Conservation (phyloP, 202 grass and related monocot species). For the Dendrocalamus latiflorus region DNA sequence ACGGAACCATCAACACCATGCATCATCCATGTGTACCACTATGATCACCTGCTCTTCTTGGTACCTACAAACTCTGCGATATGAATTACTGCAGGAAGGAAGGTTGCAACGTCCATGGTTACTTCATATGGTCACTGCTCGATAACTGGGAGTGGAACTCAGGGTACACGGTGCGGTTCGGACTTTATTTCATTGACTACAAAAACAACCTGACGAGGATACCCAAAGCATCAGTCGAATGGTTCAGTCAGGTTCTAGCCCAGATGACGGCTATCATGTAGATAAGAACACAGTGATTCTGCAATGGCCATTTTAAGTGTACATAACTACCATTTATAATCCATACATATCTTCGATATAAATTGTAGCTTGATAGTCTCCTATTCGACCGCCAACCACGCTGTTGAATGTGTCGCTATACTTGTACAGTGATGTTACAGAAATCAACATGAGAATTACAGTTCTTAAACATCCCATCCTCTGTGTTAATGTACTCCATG, state of each 20-base stretch:
- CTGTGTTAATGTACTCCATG: neutral
- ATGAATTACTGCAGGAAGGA: slow-evolving; percentile 53
- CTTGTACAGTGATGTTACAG: neutral
- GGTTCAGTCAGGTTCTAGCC: slow-evolving; percentile 59
- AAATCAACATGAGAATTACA: neutral
- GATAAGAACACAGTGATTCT: neutral
- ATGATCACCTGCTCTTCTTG: neutral
- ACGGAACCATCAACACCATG: neutral
- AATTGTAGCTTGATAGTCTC: neutral
- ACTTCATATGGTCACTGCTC: slow-evolving; percentile 81
- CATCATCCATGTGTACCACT: neutral
- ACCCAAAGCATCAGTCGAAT: slow-evolving; percentile 72
- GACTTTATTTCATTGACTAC: slow-evolving; percentile 79
- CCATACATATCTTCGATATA: neutral
- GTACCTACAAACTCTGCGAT: neutral
- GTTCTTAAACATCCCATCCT: neutral
- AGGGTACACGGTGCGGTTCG: slow-evolving; percentile 82
- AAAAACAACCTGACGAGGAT: slow-evolving; percentile 82
- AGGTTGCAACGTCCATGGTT: slow-evolving; percentile 65
- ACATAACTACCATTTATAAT: neutral
- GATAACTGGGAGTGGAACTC: slow-evolving; percentile 98
- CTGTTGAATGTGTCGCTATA: neutral
- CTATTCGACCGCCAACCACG: neutral
- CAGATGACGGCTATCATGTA: slow-evolving; percentile 9
- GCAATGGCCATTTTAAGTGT: neutral